Evolutionary conservation across 2,329 filamentous ascomycete genomes (phyloP).

Genomic region (Clonostachys rhizophaga): DNA sequence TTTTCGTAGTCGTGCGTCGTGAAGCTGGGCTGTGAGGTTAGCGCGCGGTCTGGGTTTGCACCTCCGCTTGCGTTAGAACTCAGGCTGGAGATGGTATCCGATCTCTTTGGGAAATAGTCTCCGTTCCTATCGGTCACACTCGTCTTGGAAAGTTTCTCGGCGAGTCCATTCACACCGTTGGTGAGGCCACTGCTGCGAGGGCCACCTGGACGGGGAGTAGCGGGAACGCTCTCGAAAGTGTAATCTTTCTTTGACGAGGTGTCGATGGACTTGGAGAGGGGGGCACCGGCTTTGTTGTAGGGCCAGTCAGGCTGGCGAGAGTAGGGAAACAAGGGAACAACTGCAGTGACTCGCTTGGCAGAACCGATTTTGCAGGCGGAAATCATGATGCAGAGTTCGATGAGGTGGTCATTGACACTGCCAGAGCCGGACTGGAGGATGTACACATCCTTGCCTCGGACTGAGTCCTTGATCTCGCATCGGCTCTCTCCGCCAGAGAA

Average conservation of each 20-base stretch:
- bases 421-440: slow-evolving; percentile 94
- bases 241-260: slow-evolving; percentile 48
- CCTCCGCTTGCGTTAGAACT: slow-evolving; percentile 27
- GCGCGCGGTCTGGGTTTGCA: slow-evolving; percentile 21
- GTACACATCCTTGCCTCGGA: slow-evolving; percentile 97
- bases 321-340: slow-evolving; percentile 94
- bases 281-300: slow-evolving; percentile 93
- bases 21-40: slow-evolving; percentile 41
- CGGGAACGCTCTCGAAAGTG: slow-evolving; percentile 89
- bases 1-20: slow-evolving; percentile 64
- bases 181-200: slow-evolving; percentile 60
- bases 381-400: slow-evolving; percentile 96
- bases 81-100: slow-evolving; percentile 25
- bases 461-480: slow-evolving; percentile 93
- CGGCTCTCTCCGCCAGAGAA: slow-evolving; percentile 94
- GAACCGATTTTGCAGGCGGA: slow-evolving; percentile 96
- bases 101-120: slow-evolving; percentile 23
- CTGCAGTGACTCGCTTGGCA: slow-evolving; percentile 86
- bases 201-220: slow-evolving; percentile 73
- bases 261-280: slow-evolving; percentile 63
- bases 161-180: slow-evolving; percentile 65
- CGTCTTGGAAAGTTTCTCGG: slow-evolving; percentile 69
- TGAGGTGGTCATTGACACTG: slow-evolving; percentile 91
- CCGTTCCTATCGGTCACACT: slow-evolving; percentile 40
- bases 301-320: slow-evolving; percentile 93